phyloP scores from a whole-genome alignment of 768 basidiomycete species.

The Polyporus arcularius region DNA sequence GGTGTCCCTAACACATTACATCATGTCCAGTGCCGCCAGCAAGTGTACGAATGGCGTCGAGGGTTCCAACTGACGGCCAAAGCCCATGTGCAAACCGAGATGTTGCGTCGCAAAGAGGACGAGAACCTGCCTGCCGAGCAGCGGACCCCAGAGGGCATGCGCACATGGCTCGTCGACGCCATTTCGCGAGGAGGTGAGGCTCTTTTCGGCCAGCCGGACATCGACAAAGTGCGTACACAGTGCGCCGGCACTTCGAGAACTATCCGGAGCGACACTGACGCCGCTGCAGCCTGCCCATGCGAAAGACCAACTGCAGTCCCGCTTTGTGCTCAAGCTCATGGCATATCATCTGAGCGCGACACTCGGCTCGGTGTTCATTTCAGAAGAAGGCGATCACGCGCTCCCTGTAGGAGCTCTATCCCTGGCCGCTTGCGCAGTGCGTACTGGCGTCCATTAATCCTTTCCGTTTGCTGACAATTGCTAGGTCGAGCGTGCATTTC shows the following conservation, averaged over 20 bases:
- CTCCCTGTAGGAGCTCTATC: too few relatives aligned
- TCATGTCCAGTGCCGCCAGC: neutral
- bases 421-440: too few relatives aligned
- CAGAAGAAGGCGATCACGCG: too few relatives aligned
- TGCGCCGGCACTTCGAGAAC: too few relatives aligned
- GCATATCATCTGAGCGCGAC: neutral
- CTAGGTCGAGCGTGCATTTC: too few relatives aligned
- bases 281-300: too few relatives aligned
- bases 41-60: conserved; percentile 3
- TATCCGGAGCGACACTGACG: too few relatives aligned
- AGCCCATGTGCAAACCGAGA: neutral
- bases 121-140: neutral
- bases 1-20: too few relatives aligned
- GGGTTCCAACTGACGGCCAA: neutral
- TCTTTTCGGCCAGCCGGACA: neutral
- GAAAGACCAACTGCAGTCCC: neutral
- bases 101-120: neutral
- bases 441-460: too few relatives aligned
- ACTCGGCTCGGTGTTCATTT: neutral
- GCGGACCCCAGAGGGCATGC: neutral
- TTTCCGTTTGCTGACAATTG: too few relatives aligned
- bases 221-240: too few relatives aligned
- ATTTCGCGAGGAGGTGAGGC: neutral
- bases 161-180: neutral
- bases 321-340: neutral